Evolutionary conservation across 257 asterid species (phyloP).

Genomic region (Lycium barbarum): DNA sequence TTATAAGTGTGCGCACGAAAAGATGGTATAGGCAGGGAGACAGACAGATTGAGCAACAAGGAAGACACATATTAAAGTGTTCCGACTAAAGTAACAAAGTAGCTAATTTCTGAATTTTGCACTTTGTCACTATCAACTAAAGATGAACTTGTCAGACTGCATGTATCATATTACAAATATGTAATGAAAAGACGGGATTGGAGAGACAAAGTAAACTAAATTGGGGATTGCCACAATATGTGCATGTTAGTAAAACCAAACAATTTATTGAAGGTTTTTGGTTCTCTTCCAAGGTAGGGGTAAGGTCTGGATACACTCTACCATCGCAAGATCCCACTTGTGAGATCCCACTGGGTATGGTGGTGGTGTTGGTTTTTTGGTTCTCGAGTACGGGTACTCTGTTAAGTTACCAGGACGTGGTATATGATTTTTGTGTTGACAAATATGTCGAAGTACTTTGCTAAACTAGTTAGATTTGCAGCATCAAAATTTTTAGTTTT

Average conservation of each 20-base stretch:
- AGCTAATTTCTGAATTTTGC: background rate
- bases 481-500: conserved; percentile 1
- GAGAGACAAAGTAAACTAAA: background rate
- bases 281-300: background rate
- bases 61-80: background rate
- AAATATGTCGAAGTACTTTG: background rate
- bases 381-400: conserved; percentile 10
- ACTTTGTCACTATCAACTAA: background rate
- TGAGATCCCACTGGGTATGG: no score
- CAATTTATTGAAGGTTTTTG: background rate
- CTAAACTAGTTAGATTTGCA: background rate
- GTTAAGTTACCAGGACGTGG: background rate
- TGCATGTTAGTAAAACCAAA: background rate
- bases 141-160: background rate
- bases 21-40: background rate
- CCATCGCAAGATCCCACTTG: no score
- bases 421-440: background rate
- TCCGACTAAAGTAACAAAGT: background rate
- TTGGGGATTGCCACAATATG: background rate
- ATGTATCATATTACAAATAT: background rate
- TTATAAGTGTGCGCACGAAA: background rate
- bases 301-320: no score
- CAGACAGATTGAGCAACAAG: background rate
- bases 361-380: background rate
- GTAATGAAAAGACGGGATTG: background rate